Evolutionary conservation across 176 grass and related monocot species (phyloP).

Genomic region (Triticum monococcum): DNA sequence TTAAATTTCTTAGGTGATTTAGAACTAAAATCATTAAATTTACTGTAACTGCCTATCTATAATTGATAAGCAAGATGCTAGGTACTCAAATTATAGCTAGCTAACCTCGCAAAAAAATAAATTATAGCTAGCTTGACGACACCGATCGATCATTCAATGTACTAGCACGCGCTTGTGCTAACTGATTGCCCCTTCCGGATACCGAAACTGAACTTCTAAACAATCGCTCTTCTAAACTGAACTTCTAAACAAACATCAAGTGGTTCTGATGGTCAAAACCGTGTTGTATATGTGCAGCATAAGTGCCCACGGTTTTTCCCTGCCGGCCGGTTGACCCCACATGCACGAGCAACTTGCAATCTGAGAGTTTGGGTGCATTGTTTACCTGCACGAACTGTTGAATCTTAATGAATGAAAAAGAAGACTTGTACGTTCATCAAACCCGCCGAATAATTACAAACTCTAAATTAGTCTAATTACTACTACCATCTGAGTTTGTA

Average conservation of each 20-base stretch:
- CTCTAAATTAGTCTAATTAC: background rate
- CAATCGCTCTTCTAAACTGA: no score
- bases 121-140: no score
- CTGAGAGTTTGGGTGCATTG: background rate
- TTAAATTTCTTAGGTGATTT: no score
- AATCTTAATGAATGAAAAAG: background rate
- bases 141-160: background rate
- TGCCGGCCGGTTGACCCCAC: background rate
- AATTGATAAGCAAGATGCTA: no score
- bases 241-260: background rate
- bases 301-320: constrained; percentile 30
- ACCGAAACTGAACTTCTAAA: background rate
- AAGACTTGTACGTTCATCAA: background rate
- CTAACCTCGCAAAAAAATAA: no score
- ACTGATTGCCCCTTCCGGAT: background rate
- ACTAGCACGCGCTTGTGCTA: background rate
- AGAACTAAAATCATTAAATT: no score
- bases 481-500: background rate
- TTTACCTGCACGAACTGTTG: background rate
- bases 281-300: background rate
- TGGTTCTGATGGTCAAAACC: constrained; percentile 24
- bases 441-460: background rate
- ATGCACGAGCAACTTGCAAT: constrained; percentile 14
- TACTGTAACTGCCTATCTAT: no score
- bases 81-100: no score